These are phyloP conservation scores for Ophiosphaerella herpotricha DNA, from an alignment of 2,329 filamentous ascomycete species.

Conservation along the genomic window DNA sequence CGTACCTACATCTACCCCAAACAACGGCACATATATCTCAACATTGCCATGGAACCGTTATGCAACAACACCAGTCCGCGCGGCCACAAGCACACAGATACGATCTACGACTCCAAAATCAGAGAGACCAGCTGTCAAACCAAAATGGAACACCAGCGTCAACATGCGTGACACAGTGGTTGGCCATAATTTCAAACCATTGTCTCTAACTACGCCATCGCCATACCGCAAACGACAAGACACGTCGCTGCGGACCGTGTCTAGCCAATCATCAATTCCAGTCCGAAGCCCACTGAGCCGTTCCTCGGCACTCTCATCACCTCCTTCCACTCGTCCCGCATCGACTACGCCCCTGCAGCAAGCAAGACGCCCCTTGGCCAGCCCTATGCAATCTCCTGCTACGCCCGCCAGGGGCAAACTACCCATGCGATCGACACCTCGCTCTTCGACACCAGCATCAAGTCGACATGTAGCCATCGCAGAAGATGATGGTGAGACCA, in stretches of 20 bases:
- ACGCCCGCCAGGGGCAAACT: conserved; percentile 36
- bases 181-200: conserved; percentile 46
- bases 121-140: conserved; percentile 36
- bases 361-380: conserved; percentile 32
- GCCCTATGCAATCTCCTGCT: conserved; percentile 36
- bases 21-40: conserved; percentile 23
- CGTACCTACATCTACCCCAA: conserved; percentile 45
- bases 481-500: conserved; percentile 24
- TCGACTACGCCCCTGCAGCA: conserved; percentile 40
- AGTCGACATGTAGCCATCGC: conserved; percentile 27
- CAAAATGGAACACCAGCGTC: conserved; percentile 46
- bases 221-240: conserved; percentile 31
- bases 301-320: conserved; percentile 29
- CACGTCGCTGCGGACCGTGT: conserved; percentile 30
- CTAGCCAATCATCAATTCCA: conserved; percentile 42
- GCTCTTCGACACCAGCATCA: conserved; percentile 31
- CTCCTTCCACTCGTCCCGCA: conserved; percentile 15
- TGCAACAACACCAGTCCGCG: conserved; percentile 27
- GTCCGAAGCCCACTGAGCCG: conserved; percentile 42
- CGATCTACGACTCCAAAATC: conserved; percentile 33
- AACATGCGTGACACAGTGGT: conserved; percentile 46
- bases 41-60: conserved; percentile 1
- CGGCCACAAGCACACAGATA: conserved; percentile 30
- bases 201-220: conserved; percentile 41
- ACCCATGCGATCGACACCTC: conserved; percentile 23